A percentile compares a stretch with the other conserved stretches of the same genome.
Conservation (phyloP, 2,329 filamentous ascomycete genomes). For the Drechslera avenae region DNA sequence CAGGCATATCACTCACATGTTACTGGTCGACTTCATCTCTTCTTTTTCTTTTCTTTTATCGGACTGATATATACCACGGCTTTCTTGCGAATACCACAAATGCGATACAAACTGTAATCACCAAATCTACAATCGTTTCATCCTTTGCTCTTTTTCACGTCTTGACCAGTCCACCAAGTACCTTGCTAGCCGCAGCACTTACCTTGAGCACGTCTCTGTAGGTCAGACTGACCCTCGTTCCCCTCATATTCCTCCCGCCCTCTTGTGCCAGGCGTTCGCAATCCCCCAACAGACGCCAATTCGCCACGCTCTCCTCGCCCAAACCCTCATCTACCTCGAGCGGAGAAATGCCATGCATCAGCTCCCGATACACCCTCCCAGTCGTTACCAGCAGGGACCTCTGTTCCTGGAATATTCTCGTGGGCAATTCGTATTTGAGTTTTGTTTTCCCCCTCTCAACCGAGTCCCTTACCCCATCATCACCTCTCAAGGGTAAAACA, state of each 20-base stretch:
- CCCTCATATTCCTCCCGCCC: constrained; percentile 63
- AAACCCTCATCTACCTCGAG: constrained; percentile 69
- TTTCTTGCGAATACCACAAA: too few species aligned
- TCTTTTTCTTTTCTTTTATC: neutral
- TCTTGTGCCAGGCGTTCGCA: constrained; percentile 41
- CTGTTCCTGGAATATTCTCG: constrained; percentile 78
- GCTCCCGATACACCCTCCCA: constrained; percentile 68
- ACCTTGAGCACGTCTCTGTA: constrained; percentile 78
- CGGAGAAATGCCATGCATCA: constrained; percentile 76
- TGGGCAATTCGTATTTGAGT: constrained; percentile 33
- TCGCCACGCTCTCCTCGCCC: constrained; percentile 62
- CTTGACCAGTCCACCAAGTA: constrained; percentile 30
- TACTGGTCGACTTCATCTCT: too few species aligned
- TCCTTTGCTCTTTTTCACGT: neutral
- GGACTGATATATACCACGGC: too few species aligned
- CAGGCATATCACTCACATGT: too few species aligned
- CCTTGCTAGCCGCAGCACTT: constrained; percentile 39
- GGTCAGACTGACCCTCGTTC: constrained; percentile 73
- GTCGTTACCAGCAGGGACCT: constrained; percentile 78
- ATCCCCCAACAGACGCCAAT: constrained; percentile 71
- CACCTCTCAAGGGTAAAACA: constrained; percentile 58
- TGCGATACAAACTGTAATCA: too few species aligned
- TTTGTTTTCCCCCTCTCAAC: too few species aligned
- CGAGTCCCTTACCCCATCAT: neutral
- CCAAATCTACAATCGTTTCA: too few species aligned